These are phyloP conservation scores for Escallonia herrerae DNA, from an alignment of 129 eudicot species.

Conservation along the genomic window DNA sequence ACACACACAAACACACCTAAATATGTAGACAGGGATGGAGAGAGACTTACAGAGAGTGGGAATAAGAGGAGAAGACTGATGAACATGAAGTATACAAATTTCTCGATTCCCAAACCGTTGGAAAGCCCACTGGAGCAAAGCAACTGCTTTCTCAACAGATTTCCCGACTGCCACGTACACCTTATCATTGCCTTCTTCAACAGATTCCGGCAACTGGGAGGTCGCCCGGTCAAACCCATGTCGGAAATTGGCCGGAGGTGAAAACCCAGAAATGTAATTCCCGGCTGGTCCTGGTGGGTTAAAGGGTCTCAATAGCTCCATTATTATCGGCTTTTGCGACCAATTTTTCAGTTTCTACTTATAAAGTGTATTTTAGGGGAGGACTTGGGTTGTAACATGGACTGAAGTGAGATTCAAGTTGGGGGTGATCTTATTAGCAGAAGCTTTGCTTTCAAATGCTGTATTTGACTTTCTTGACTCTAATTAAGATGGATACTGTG, in stretches of 20 bases:
- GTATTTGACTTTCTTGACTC: too few relatives aligned
- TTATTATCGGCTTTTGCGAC: background rate
- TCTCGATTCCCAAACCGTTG: constrained; percentile 36
- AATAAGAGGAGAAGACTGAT: constrained; percentile 72
- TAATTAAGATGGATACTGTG: too few relatives aligned
- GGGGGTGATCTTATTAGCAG: too few relatives aligned
- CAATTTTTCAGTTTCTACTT: too few relatives aligned
- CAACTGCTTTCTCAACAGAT: constrained; percentile 41
- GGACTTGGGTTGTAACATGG: too few relatives aligned
- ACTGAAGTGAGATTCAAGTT: too few relatives aligned
- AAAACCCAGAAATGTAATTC: constrained; percentile 34
- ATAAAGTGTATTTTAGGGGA: too few relatives aligned
- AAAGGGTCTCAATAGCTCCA: constrained; percentile 37
- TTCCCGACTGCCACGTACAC: constrained; percentile 80
- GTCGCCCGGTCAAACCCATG: constrained; percentile 25
- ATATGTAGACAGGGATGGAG: background rate
- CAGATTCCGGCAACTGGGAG: constrained; percentile 10
- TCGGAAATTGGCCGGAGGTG: constrained; percentile 32
- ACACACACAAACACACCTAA: background rate
- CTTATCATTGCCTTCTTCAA: constrained; percentile 18
- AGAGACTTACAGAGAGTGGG: constrained; percentile 67
- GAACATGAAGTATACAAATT: constrained; percentile 70
- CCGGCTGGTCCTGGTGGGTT: constrained; percentile 20
- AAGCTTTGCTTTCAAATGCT: too few relatives aligned
- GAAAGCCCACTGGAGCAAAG: constrained; percentile 62